Percentiles rank a stretch among this genome's conserved stretches.
Evolutionary conservation across 371 early-diverging fungal species (phyloP).

Genomic region (Parasitella parasitica): DNA sequence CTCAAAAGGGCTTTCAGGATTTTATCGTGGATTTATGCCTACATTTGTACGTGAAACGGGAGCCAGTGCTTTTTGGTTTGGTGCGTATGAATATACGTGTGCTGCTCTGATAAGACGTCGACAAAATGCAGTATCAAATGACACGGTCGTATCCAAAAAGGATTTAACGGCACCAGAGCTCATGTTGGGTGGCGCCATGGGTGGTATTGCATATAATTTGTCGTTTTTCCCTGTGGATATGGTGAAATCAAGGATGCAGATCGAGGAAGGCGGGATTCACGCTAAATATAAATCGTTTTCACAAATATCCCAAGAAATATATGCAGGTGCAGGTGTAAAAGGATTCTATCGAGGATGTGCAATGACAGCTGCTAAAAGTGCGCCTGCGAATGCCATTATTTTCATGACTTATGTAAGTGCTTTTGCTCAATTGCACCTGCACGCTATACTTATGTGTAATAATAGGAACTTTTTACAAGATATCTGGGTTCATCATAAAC

Average conservation of each 20-base stretch:
- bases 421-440: not conserved
- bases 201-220: conserved; percentile 90
- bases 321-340: conserved; percentile 71
- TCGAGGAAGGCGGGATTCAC: conserved; percentile 57
- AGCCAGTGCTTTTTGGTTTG: conserved; percentile 95
- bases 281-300: conserved; percentile 35
- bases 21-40: conserved; percentile 87
- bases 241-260: conserved; percentile 91
- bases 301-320: conserved; percentile 68
- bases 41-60: conserved; percentile 88
- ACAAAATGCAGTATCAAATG: conserved; percentile 12
- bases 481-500: conserved; percentile 23
- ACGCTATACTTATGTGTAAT: not conserved
- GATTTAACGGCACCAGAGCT: conserved; percentile 65
- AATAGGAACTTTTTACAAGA: conserved; percentile 30
- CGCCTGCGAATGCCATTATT: conserved; percentile 91
- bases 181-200: conserved; percentile 86
- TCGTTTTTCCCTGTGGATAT: conserved; percentile 92
- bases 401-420: conserved; percentile 78
- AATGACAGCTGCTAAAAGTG: conserved; percentile 85
- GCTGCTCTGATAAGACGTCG: conserved; percentile 51
- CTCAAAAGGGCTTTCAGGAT: conserved; percentile 65
- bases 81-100: conserved; percentile 83
- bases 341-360: conserved; percentile 93
- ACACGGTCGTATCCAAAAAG: conserved; percentile 43